These are phyloP conservation scores for Xylariales sp. DNA, from an alignment of 2,329 filamentous ascomycete genomes.

Conservation along the genomic window DNA sequence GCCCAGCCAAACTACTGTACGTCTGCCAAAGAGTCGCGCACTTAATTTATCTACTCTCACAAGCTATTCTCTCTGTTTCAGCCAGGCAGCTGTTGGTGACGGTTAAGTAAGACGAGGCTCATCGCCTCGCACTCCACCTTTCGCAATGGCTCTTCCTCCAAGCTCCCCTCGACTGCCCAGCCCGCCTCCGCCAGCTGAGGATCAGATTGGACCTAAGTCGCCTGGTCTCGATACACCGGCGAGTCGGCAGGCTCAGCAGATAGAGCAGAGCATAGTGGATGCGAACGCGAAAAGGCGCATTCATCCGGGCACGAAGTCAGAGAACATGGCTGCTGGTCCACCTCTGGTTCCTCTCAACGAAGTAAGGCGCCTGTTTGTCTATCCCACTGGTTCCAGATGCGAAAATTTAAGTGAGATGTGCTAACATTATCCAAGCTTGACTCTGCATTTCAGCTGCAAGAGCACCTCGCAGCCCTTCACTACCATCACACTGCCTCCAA, in stretches of 20 bases:
- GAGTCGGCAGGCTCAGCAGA: slow-evolving; percentile 56
- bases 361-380: slow-evolving; percentile 44
- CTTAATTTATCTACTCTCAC: too few relatives aligned
- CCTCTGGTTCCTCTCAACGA: slow-evolving; percentile 82
- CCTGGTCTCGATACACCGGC: slow-evolving; percentile 42
- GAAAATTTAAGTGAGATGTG: not conserved
- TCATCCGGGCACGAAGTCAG: slow-evolving; percentile 85
- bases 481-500: slow-evolving; percentile 69
- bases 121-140: too few relatives aligned
- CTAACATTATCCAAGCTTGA: slow-evolving; percentile 73
- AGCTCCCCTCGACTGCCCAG: slow-evolving; percentile 91
- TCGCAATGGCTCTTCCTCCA: slow-evolving; percentile 61
- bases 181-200: slow-evolving; percentile 90
- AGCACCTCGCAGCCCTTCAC: slow-evolving; percentile 91
- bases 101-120: too few relatives aligned
- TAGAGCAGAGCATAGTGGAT: slow-evolving; percentile 61
- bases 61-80: too few relatives aligned
- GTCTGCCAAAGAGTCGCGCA: too few relatives aligned
- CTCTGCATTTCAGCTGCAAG: slow-evolving; percentile 94
- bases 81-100: too few relatives aligned
- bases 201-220: slow-evolving; percentile 80
- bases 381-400: too few relatives aligned
- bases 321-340: slow-evolving; percentile 88
- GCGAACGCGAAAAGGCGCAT: slow-evolving; percentile 78
- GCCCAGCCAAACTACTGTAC: too few relatives aligned